phyloP scores from a whole-genome alignment of 345 rosid species.

The Aurinia saxatilis region DNA sequence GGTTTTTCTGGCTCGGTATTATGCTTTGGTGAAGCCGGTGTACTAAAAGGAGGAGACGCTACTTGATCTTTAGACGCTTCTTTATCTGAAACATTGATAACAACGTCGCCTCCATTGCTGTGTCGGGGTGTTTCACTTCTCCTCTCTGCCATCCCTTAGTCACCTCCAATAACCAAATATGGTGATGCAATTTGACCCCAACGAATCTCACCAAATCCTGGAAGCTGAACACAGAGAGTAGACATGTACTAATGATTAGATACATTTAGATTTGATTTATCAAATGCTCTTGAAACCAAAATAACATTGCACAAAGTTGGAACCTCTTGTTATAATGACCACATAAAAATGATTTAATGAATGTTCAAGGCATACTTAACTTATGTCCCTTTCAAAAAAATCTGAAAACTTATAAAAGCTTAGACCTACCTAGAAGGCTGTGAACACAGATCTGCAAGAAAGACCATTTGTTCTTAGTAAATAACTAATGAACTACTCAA shows the following conservation, averaged over 20 bases:
- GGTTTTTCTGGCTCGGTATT: neutral
- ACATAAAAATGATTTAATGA: no score
- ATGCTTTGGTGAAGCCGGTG: neutral
- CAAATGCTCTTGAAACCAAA: no score
- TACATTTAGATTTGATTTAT: no score
- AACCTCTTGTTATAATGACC: no score
- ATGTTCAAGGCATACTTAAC: no score
- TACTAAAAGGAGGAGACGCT: neutral
- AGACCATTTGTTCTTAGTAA: neutral
- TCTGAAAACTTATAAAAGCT: no score
- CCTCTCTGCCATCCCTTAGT: slow-evolving; percentile 16
- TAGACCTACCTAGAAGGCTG: no score
- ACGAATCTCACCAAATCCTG: slow-evolving; percentile 14
- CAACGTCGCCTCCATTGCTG: slow-evolving; percentile 17
- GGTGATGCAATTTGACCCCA: neutral
- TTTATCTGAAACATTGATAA: slow-evolving; percentile 22
- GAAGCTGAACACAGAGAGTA: neutral
- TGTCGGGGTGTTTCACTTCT: neutral
- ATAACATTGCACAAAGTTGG: no score
- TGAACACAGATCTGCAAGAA: neutral
- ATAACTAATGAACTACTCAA: neutral
- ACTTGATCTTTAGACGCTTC: slow-evolving; percentile 5
- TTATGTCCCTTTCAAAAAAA: no score
- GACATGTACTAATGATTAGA: neutral
- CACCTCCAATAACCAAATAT: neutral